Percentiles rank a stretch among this genome's conserved stretches.
Conservation (phyloP, 306 rosid genomes). For the Castanopsis chinensis region DNA sequence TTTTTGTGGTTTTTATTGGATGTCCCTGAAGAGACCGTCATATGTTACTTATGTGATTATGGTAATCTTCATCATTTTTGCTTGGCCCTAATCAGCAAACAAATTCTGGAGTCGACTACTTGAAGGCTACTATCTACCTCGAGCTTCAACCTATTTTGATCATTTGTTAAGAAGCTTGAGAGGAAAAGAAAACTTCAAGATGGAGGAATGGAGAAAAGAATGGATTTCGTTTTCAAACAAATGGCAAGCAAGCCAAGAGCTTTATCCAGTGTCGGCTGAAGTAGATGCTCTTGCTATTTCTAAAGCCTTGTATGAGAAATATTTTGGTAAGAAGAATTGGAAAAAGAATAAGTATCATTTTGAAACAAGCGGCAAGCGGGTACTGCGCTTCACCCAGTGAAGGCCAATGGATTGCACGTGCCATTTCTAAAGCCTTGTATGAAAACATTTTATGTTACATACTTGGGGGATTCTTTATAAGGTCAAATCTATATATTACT, state of each 20-base stretch:
- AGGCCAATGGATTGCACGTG: conserved; percentile 57
- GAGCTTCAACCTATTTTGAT: conserved; percentile 71
- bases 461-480: background rate
- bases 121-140: conserved; percentile 74
- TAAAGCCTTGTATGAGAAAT: conserved; percentile 52
- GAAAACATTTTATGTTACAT: conserved; percentile 25
- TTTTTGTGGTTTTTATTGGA: conserved; percentile 3
- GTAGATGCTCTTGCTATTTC: conserved; percentile 78
- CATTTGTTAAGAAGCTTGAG: conserved; percentile 59
- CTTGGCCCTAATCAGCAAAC: conserved; percentile 50
- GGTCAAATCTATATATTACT: no score
- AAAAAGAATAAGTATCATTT: conserved; percentile 56
- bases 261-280: conserved; percentile 58
- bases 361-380: conserved; percentile 84
- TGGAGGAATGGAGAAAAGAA: conserved; percentile 76
- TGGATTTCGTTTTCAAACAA: conserved; percentile 81
- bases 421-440: conserved; percentile 52
- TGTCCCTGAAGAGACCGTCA: background rate
- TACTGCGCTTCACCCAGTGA: conserved; percentile 51
- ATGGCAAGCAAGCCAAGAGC: conserved; percentile 77
- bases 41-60: background rate
- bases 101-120: conserved; percentile 82
- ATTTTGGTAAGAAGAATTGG: conserved; percentile 32
- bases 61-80: background rate
- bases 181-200: conserved; percentile 45